A percentile compares a stretch with the other conserved stretches of the same genome.
These are phyloP conservation scores for Colletotrichum incanum DNA, from an alignment of 2,329 filamentous ascomycete genomes.

Conservation along the genomic window DNA sequence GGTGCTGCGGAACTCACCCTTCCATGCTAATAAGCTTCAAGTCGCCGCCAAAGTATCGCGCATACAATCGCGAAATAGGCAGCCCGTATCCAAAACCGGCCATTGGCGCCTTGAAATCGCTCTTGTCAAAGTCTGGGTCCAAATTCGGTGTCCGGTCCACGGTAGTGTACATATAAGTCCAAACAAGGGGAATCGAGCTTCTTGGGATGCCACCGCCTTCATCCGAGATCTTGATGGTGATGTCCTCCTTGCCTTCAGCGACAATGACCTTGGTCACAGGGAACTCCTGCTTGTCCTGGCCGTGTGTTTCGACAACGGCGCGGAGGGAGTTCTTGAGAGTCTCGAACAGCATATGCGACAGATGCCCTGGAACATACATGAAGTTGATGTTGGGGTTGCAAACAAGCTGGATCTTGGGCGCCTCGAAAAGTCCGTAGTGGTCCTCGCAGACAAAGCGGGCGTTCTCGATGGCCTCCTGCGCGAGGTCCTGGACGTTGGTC, in stretches of 20 bases:
- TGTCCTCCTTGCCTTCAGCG: slow-evolving; percentile 97
- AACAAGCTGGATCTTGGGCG: slow-evolving; percentile 95
- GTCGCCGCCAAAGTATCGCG: slow-evolving; percentile 97
- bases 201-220: slow-evolving; percentile 96
- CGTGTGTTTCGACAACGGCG: slow-evolving; percentile 95
- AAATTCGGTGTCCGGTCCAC: slow-evolving; percentile 95
- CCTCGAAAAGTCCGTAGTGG: slow-evolving; percentile 97
- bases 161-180: slow-evolving; percentile 99
- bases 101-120: slow-evolving; percentile 99
- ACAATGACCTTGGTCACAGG: slow-evolving; percentile 98
- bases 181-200: slow-evolving; percentile 95
- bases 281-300: slow-evolving; percentile 95
- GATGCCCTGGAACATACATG: slow-evolving; percentile 99
- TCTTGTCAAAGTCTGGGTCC: slow-evolving; percentile 98
- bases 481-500: slow-evolving; percentile 95
- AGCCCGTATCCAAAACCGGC: slow-evolving; percentile 98
- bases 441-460: slow-evolving; percentile 99
- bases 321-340: slow-evolving; percentile 98
- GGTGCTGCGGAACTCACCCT: slow-evolving; percentile 75
- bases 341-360: slow-evolving; percentile 99
- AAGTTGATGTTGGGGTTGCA: slow-evolving; percentile 96
- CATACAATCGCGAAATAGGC: slow-evolving; percentile 94
- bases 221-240: slow-evolving; percentile 98
- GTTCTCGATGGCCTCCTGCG: slow-evolving; percentile 97
- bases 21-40: slow-evolving; percentile 99